Conservation (phyloP, 2,329 filamentous ascomycete genomes). For the Dothidotthia symphoricarpi region DNA sequence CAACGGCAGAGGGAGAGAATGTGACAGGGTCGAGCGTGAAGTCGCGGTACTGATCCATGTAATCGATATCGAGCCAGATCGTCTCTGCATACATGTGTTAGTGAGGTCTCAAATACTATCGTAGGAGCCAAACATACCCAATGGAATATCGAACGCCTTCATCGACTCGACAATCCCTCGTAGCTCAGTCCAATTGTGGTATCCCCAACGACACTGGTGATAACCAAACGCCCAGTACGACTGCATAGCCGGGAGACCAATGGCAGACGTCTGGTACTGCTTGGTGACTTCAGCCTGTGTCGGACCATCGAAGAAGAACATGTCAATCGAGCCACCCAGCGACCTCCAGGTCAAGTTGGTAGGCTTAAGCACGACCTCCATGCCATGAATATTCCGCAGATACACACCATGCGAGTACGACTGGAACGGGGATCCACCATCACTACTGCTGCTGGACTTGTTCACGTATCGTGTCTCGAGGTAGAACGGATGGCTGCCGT, state of each 20-base stretch:
- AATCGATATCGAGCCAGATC: slow-evolving; percentile 49
- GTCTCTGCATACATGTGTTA: slow-evolving; percentile 24
- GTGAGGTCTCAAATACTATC: too few relatives aligned
- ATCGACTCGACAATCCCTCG: slow-evolving; percentile 58
- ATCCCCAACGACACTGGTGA: slow-evolving; percentile 83
- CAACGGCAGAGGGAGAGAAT: slow-evolving; percentile 51
- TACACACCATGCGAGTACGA: slow-evolving; percentile 76
- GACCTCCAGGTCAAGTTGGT: slow-evolving; percentile 69
- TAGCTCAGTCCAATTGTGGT: slow-evolving; percentile 68
- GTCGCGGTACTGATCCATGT: slow-evolving; percentile 51
- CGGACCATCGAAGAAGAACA: slow-evolving; percentile 77
- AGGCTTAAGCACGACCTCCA: slow-evolving; percentile 66
- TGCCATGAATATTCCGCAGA: slow-evolving; percentile 71
- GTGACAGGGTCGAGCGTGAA: slow-evolving; percentile 57
- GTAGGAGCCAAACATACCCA: too few relatives aligned
- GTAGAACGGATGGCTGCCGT: slow-evolving; percentile 76
- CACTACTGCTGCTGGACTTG: slow-evolving; percentile 47
- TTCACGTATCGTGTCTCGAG: slow-evolving; percentile 75
- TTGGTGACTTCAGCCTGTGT: slow-evolving; percentile 66
- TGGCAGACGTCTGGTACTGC: slow-evolving; percentile 65
- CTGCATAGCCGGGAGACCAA: slow-evolving; percentile 73
- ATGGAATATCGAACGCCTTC: slow-evolving; percentile 55
- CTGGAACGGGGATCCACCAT: slow-evolving; percentile 53
- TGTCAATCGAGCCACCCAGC: slow-evolving; percentile 72
- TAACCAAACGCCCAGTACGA: slow-evolving; percentile 77